Base-by-base conservation (phyloP, 169 alveolate species). In the Eimeria maxima region DNA sequence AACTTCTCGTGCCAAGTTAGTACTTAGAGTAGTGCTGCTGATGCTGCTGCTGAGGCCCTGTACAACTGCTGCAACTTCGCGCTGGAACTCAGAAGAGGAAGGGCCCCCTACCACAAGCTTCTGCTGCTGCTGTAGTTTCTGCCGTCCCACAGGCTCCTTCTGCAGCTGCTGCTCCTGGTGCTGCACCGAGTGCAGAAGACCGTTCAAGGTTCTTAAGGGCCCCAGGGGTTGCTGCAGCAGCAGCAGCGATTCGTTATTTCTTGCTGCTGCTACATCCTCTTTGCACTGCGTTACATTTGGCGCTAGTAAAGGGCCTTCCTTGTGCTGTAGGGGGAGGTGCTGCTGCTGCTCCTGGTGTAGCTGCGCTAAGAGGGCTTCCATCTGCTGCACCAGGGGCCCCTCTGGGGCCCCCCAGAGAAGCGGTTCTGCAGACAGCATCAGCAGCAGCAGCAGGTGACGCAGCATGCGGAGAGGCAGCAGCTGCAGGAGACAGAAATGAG, bases 1-100 rank as follows among this genome's bases (percentile, higher is more conserved):
- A 10, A 78, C 88, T 20, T 78, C 88, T 10, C 33, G 20, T 7
- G 14, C 38, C 65, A 78, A 29, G 65, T 50, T 50, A 11, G 5
- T 50, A 11, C 11, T 50, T n/a, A n/a, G n/a, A 11, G 5, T 50
- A 11, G 5, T 50, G 57, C 57, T 50, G 57, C 57, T 50, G 57
- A 5, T 50, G 57, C 57, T 50, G 57, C 57, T 50, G 57, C 57
- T 50, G 57, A 50, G 57, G 57, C 57, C 57, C 57, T 50, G 57
- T 50, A 50, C 18, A 50, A 29, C 88, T 20, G 88, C 88, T 29
- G 88, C 88, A 42, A 78, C 88, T 45, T 78, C 88, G 65, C 88
- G 88, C 65, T 78, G 88, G 88, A 78, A 78, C 88, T 78, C 65
- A 4, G 88, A 78, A 44, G 65, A 18, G 38, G 67, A 44, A 38